Base-by-base conservation (phyloP, 208 protist genomes). In the Crithidia brevicula region DNA sequence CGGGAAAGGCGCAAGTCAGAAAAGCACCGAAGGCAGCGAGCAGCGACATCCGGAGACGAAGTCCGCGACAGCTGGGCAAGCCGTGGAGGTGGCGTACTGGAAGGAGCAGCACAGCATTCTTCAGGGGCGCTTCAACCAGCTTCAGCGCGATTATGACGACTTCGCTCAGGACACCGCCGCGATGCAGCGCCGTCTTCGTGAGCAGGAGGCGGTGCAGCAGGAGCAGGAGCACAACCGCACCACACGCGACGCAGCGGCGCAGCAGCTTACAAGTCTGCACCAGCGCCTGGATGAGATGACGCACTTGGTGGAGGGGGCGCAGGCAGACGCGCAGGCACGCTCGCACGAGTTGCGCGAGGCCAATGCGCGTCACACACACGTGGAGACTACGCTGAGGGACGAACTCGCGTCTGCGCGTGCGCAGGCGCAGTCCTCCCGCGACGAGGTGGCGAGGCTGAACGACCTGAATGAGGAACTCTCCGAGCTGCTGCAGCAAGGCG, bases 121-220 rank as follows among this genome's bases (percentile, higher is more conserved):
- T 42, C 69, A 74, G 38, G 45, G 56, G 25, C 80, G 80, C 43
- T 85, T 80, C 50, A 25, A 79, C 9, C 71, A 85, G 58, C 69
- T 88, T n/a, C 80, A 87, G 68, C 50, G 46, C 53, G 80, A 87
- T 38, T 79, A 82, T 71, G 69, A 80, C 49, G 72, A 73, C 33
- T 74, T 77, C 23, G 23, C 69, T 8, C 46, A 72, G 23, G 71
- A 76, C 73, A 81, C 64, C n/a, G 56, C 54, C 30, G 63, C 51
- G 3, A 34, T 70, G 54, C 66, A 73, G 51, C 60, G 58, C 53
- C 59, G 66, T 23, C 30, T 71, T 42, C 53, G 30, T 23, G 72
- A 79, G 1, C 65, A 74, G 36, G 65, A 71, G 31, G 52, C 50
- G 15, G 60, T 34, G 36, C 49, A 72, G 45, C 61, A 72, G 43